Evolutionary conservation across 139 green algal species (phyloP), one percentile per base, ranked within the genome.

Genomic region (Chlamydomonas incerta): DNA sequence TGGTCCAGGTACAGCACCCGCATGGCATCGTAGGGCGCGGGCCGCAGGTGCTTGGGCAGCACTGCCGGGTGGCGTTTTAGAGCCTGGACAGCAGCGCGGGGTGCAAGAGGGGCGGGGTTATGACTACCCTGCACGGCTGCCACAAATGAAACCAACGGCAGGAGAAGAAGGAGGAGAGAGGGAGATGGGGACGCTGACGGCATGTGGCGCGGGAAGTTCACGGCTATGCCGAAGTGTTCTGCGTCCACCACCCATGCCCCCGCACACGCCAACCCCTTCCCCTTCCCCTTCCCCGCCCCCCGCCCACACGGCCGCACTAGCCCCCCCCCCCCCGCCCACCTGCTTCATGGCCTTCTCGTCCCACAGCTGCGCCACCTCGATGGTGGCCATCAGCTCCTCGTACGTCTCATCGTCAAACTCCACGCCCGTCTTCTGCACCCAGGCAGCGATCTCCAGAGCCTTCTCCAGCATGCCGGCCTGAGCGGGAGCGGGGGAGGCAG

Each of bases 1-100:
- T 92, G 87, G 35, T 92, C 83, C 46, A 92, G 62, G 83, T 91
- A 92, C 83, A 89, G 82, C 15, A 92, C 81, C 3, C 89, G 86
- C 83, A 92, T 88, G n/a, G 68, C 82, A 37, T 92, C 89, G 75
- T 82, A 89, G 0, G 83, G 86, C 31, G 89, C 89, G 8, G 89
- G 89, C 17, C 89, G 74, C 73, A 92, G 70, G 35, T 89, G 86
- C 20, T 63, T 13, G 0, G 85, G 88, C 52, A 88, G 80, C 9
- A 90, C 76, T 0, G 84, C 80, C 26, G 77, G 20, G 31, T 75
- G n/a, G 6, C 46, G 20, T 47, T 75, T 47, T 9, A 57, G 79
- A 1, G 79, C 47, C 79, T 75, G 47, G 17, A 66, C 17, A 2
- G 26, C 8, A 6, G 26, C 37, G 60, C 3, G 17, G 58, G 0